phyloP scores from a whole-genome alignment of 106 monocot genomes.

The Amphibolis antarctica region DNA sequence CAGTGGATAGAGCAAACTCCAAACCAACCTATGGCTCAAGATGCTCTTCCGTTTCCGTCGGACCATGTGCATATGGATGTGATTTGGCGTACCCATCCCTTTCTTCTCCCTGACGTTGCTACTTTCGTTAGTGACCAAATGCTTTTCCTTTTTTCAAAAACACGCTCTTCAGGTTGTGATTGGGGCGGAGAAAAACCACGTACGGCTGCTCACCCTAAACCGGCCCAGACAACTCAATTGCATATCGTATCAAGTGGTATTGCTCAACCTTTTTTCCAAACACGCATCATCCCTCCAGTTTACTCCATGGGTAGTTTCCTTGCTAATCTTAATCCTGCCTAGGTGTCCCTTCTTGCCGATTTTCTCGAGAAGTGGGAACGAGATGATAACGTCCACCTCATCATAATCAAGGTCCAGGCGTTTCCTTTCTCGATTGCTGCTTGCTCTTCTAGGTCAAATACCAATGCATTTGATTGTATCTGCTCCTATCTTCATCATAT shows the following conservation, averaged over 20 bases:
- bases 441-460: neutral
- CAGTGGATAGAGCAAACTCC: no score
- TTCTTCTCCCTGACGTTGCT: neutral
- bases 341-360: slow-evolving; percentile 11
- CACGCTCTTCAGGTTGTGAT: slow-evolving; percentile 45
- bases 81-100: no score
- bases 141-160: neutral
- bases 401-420: slow-evolving; percentile 11
- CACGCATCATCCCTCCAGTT: no score
- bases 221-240: slow-evolving; percentile 80
- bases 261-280: no score
- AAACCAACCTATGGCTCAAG: no score
- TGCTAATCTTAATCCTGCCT: neutral
- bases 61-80: no score
- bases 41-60: no score
- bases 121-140: neutral
- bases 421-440: no score
- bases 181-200: slow-evolving; percentile 45
- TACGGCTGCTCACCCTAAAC: slow-evolving; percentile 65
- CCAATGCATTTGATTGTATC: neutral
- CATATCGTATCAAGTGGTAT: slow-evolving; percentile 68
- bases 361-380: slow-evolving; percentile 28
- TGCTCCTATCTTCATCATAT: neutral
- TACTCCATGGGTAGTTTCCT: neutral
- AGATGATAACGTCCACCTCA: slow-evolving; percentile 17